Conservation (phyloP, 192 early-diverging fungal genomes). For the Coemansia sp. region DNA sequence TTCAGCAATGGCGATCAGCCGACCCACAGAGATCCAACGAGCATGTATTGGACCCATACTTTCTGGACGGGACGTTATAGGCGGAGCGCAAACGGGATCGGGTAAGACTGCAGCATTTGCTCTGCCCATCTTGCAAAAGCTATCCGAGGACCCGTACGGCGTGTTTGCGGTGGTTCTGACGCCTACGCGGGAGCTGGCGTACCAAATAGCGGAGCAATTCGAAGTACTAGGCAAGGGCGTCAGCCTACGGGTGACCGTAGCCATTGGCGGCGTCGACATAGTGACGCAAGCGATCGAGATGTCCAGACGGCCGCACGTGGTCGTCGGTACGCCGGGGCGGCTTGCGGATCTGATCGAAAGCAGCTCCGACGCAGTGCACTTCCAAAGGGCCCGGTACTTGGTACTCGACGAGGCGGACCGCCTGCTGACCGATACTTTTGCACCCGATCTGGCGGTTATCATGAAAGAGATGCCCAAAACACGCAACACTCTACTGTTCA, state of each 20-base stretch:
- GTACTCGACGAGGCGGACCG: conserved; percentile 98
- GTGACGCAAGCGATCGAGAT: conserved; percentile 91
- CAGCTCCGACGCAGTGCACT: conserved; percentile 69
- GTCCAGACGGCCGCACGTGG: conserved; percentile 81
- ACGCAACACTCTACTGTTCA: conserved; percentile 93
- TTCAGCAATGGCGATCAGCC: conserved; percentile 75
- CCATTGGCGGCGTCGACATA: conserved; percentile 96
- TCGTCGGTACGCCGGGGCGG: conserved; percentile 95
- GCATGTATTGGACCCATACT: conserved; percentile 85
- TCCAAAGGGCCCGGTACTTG: conserved; percentile 77
- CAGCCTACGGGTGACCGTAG: conserved; percentile 78
- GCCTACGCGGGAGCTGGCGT: conserved; percentile 95
- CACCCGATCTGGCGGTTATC: conserved; percentile 77
- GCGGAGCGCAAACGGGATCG: conserved; percentile 92
- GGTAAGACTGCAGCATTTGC: conserved; percentile 99
- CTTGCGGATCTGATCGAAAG: conserved; percentile 91
- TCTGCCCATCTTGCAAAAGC: conserved; percentile 91
- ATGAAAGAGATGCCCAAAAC: conserved; percentile 75
- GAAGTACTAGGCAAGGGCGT: conserved; percentile 87
- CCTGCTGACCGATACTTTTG: conserved; percentile 84
- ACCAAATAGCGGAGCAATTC: conserved; percentile 99
- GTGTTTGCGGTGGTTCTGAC: conserved; percentile 96
- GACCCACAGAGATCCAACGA: conserved; percentile 91
- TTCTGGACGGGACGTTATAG: conserved; percentile 80
- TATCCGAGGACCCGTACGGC: conserved; percentile 95